phyloP scores from a whole-genome alignment of 148 eudicot genomes.

The Silene latifolia region DNA sequence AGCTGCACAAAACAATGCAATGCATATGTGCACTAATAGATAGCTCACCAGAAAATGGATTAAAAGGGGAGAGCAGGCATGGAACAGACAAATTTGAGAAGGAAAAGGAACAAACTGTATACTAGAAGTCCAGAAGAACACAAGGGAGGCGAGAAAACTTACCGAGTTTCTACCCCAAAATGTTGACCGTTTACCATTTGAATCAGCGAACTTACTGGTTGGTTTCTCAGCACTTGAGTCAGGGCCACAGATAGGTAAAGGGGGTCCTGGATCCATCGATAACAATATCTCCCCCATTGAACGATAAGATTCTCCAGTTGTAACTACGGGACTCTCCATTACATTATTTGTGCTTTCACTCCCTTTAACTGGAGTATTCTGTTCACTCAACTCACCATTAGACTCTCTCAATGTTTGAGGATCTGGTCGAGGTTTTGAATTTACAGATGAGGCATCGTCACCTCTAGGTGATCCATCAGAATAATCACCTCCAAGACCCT shows the following conservation, averaged over 20 bases:
- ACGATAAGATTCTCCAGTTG: conserved; percentile 48
- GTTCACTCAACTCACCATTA: conserved; percentile 39
- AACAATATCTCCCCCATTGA: conserved; percentile 83
- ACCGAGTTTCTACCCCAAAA: conserved; percentile 84
- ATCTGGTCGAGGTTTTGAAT: conserved; percentile 43
- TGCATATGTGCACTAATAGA: too few species aligned
- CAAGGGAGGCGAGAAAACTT: conserved; percentile 30
- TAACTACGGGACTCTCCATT: conserved; percentile 36
- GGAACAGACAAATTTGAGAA: background rate
- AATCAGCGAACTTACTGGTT: conserved; percentile 39
- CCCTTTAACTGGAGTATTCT: conserved; percentile 34
- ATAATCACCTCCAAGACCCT: conserved; percentile 67
- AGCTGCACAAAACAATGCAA: too few species aligned
- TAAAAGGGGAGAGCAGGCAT: background rate
- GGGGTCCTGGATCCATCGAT: conserved; percentile 73
- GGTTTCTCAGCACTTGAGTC: conserved; percentile 60
- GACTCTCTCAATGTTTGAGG: conserved; percentile 42
- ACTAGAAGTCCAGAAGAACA: conserved; percentile 7
- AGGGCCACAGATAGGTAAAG: conserved; percentile 46
- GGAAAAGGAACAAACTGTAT: background rate
- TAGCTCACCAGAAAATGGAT: background rate
- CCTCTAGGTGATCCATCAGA: conserved; percentile 60
- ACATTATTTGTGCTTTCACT: conserved; percentile 34
- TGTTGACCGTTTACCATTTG: conserved; percentile 64
- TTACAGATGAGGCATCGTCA: conserved; percentile 40